These are phyloP conservation scores for Lithospermum erythrorhizon DNA, from an alignment of 257 asterid species.

Conservation along the genomic window DNA sequence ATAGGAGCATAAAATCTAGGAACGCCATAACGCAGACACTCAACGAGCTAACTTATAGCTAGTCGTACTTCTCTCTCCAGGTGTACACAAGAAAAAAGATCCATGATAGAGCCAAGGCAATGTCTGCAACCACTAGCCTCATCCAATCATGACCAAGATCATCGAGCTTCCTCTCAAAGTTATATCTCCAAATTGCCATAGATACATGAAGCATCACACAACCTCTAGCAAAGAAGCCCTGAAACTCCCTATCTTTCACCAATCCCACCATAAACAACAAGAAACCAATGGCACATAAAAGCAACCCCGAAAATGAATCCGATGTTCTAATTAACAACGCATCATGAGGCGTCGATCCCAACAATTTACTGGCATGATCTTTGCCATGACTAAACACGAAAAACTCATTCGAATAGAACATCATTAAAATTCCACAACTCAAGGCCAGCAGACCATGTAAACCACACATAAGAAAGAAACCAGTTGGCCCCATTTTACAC, in stretches of 20 bases:
- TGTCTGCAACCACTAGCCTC: conserved; percentile 69
- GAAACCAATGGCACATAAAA: conserved; percentile 61
- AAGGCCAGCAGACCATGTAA: conserved; percentile 73
- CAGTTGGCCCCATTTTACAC: conserved; percentile 51
- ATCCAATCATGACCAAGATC: conserved; percentile 81
- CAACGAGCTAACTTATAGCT: background rate
- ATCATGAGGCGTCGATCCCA: conserved; percentile 82
- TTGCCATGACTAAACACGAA: conserved; percentile 72
- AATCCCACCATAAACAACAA: conserved; percentile 88
- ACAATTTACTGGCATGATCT: conserved; percentile 66
- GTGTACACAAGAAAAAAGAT: conserved; percentile 63
- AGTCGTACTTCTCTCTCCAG: conserved; percentile 95
- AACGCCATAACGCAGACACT: background rate
- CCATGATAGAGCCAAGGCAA: conserved; percentile 68
- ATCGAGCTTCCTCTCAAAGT: conserved; percentile 72
- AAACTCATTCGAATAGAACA: conserved; percentile 61
- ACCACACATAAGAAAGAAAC: conserved; percentile 56
- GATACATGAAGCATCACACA: conserved; percentile 68
- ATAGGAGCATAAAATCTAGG: background rate
- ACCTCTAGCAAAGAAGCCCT: conserved; percentile 62
- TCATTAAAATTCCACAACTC: conserved; percentile 71
- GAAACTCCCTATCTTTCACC: conserved; percentile 78
- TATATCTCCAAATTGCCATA: conserved; percentile 80
- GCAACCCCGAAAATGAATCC: conserved; percentile 83
- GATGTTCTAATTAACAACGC: conserved; percentile 76